These are phyloP conservation scores for Penicillium corylophilum DNA, from an alignment of 2,329 filamentous ascomycete genomes.

Conservation along the genomic window DNA sequence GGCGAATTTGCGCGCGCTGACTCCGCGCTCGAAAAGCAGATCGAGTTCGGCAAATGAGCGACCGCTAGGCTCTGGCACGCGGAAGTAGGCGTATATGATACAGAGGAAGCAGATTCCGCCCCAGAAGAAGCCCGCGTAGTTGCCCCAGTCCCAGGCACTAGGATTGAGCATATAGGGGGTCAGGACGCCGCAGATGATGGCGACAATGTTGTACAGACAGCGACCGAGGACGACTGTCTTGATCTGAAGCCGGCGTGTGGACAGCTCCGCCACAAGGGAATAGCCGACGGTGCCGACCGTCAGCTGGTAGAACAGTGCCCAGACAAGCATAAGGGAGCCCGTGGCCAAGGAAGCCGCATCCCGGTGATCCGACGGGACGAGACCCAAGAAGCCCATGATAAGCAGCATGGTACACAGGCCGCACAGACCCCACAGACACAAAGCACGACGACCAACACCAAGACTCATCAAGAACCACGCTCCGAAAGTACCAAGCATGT, in stretches of 20 bases:
- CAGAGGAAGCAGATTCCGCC: conserved; percentile 76
- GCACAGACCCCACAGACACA: conserved; percentile 75
- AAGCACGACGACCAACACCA: conserved; percentile 70
- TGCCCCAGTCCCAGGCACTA: conserved; percentile 80
- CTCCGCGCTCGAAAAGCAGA: conserved; percentile 71
- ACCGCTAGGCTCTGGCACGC: conserved; percentile 75
- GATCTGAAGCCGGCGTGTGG: conserved; percentile 78
- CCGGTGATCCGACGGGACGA: conserved; percentile 63
- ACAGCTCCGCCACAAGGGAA: conserved; percentile 81
- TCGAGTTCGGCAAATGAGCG: conserved; percentile 85
- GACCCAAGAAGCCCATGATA: conserved; percentile 78
- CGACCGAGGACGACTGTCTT: conserved; percentile 88
- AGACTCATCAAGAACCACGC: conserved; percentile 77
- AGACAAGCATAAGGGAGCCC: conserved; percentile 79
- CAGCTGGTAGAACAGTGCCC: conserved; percentile 80
- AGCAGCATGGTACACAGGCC: conserved; percentile 74
- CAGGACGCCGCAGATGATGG: conserved; percentile 75
- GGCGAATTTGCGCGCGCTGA: conserved; percentile 72
- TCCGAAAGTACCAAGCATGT: conserved; percentile 78
- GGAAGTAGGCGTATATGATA: conserved; percentile 78
- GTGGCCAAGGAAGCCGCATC: conserved; percentile 69
- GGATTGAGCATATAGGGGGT: conserved; percentile 95
- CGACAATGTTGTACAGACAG: conserved; percentile 76
- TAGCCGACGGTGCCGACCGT: conserved; percentile 89
- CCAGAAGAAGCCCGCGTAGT: conserved; percentile 88